Evolutionary conservation across 495 filamentous ascomycete genomes (phyloP), one percentile per base, ranked within the genome.

Genomic region (Xeromyces bisporus): DNA sequence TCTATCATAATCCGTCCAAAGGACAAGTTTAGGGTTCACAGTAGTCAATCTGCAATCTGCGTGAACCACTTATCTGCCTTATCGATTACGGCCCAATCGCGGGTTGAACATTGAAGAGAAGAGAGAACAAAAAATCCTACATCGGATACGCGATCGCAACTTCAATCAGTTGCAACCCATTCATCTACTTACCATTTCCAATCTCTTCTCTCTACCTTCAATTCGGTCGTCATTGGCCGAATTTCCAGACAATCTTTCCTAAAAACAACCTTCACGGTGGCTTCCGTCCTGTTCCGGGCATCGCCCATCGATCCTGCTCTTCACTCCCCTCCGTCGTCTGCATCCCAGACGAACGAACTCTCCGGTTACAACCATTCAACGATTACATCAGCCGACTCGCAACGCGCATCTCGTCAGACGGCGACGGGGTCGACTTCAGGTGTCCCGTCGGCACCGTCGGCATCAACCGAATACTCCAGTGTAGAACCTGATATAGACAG

Each of bases 221-320:
- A 51, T 55, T 58, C 51, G 53, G 51, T 60, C 41, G 32, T 17
- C 17, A 29, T 33, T 32, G 48, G 39, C 55, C 49, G 55, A 39
- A 52, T 53, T 56, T 59, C 39, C 37, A 58, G 46, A 29, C 36
- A 44, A 26, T 45, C 34, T 46, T 39, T 35, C 31, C n/a, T n/a
- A n/a, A 44, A 29, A 30, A 50, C 54, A 41, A 44, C 53, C 45
- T 64, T 51, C 56, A 64, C 54, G 40, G 56, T 61, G 54, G 63
- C 55, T 49, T 58, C 59, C 44, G 48, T 65, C 38, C 38, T 67
- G 26, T 69, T 62, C 45, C 53, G 60, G 65, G 60, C 63, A 44
- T 62, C 68, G 63, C 64, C 66, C 64, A 65, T 72, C 48, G 61
- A 72, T 39, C 59, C 60, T 41, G 50, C 56, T 40, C 56, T 66